These are phyloP conservation scores for Ogataea nakhonphanomensis DNA, from an alignment of 805 yeast genomes.

Conservation along the genomic window DNA sequence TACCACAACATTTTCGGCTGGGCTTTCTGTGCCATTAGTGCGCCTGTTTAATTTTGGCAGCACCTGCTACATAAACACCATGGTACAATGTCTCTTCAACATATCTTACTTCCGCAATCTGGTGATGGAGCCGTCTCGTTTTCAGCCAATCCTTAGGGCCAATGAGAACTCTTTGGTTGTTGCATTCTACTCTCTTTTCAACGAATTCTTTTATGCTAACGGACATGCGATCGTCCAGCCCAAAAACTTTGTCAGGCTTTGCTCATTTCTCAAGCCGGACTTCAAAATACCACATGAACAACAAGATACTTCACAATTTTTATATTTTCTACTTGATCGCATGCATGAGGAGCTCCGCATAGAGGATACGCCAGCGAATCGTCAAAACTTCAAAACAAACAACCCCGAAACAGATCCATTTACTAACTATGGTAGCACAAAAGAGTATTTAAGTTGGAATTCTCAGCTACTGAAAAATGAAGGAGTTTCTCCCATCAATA, in stretches of 20 bases:
- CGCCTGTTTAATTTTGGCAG: constrained; percentile 64
- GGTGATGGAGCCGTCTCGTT: constrained; percentile 38
- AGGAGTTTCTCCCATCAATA: constrained; percentile 66
- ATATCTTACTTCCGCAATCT: constrained; percentile 46
- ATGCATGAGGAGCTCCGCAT: constrained; percentile 59
- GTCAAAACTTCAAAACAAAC: constrained; percentile 22
- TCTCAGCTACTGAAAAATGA: constrained; percentile 46
- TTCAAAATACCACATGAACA: constrained; percentile 69
- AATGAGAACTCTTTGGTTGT: constrained; percentile 35
- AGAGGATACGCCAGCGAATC: constrained; percentile 23
- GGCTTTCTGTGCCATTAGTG: constrained; percentile 19
- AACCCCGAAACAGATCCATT: constrained; percentile 27
- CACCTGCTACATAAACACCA: constrained; percentile 73
- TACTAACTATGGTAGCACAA: constrained; percentile 24
- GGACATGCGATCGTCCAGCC: constrained; percentile 67
- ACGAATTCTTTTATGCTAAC: constrained; percentile 48
- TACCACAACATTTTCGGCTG: constrained; percentile 1
- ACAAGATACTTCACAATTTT: constrained; percentile 78
- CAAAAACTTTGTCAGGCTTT: constrained; percentile 44
- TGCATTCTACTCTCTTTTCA: constrained; percentile 52
- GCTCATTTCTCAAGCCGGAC: constrained; percentile 60
- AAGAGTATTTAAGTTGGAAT: constrained; percentile 64
- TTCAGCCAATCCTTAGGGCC: constrained; percentile 15
- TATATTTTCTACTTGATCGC: constrained; percentile 61
- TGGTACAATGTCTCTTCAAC: constrained; percentile 67